A percentile compares a stretch with the other conserved stretches of the same genome.
Evolutionary conservation across 257 asterid species (phyloP).

Genomic region (Solanum raphanifolium): DNA sequence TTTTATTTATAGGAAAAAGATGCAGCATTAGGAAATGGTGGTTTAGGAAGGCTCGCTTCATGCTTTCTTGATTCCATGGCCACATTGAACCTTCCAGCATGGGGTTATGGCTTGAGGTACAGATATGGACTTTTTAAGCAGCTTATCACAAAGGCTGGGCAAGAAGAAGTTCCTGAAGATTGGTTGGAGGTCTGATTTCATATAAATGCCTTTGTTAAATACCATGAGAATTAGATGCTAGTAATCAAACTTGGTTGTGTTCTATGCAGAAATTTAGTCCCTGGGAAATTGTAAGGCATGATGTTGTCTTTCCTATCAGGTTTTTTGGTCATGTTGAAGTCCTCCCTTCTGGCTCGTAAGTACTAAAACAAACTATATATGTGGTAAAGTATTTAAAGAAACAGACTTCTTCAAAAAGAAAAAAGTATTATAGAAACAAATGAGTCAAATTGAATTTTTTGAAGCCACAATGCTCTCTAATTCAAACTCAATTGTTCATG

Average conservation of each 20-base stretch:
- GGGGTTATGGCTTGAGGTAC: constrained; percentile 99
- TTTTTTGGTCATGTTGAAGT: constrained; percentile 95
- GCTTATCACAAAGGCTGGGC: constrained; percentile 71
- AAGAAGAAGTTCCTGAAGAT: constrained; percentile 89
- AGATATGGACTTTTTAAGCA: constrained; percentile 95
- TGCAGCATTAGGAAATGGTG: constrained; percentile 99
- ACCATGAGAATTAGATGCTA: constrained; percentile 1
- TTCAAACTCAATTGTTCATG: not conserved
- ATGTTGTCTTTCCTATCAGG: constrained; percentile 78
- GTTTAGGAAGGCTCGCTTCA: constrained; percentile 98
- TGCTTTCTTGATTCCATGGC: constrained; percentile 99
- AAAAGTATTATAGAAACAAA: not conserved
- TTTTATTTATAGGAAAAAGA: constrained; percentile 72
- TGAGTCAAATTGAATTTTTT: not conserved
- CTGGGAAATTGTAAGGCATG: constrained; percentile 95
- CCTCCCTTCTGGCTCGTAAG: constrained; percentile 83
- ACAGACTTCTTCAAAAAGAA: no score
- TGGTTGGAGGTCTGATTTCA: constrained; percentile 83
- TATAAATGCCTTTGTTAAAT: not conserved
- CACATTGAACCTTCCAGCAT: constrained; percentile 89
- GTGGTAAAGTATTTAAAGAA: not conserved
- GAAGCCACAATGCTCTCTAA: not conserved
- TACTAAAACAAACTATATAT: constrained; percentile 15
- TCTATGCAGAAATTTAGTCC: constrained; percentile 88
- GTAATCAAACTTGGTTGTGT: constrained; percentile 6